A percentile compares a stretch with the other conserved stretches of the same genome.
phyloP scores from a whole-genome alignment of 129 eudicot genomes.

The Lonicera japonica region DNA sequence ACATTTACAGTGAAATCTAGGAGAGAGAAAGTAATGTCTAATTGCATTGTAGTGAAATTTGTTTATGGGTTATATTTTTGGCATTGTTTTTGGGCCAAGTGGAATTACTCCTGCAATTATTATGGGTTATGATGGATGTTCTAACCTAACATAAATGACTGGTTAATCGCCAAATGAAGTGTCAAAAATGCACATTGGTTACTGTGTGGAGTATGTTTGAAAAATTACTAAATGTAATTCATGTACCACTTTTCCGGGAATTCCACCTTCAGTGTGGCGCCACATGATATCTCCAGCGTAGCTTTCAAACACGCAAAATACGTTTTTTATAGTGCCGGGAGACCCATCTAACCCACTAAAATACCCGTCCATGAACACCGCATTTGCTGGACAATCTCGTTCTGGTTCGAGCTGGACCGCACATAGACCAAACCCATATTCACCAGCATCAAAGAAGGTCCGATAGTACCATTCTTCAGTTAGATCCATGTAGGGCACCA shows the following conservation, averaged over 20 bases:
- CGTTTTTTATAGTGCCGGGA: constrained; percentile 21
- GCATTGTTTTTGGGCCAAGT: no score
- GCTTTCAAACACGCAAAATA: constrained; percentile 30
- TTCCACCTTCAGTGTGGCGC: constrained; percentile 43
- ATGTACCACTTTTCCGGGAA: constrained; percentile 20
- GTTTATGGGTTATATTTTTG: no score
- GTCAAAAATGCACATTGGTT: no score
- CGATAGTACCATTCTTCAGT: constrained; percentile 44
- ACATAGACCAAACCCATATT: constrained; percentile 30
- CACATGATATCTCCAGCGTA: constrained; percentile 38
- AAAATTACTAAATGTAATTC: no score
- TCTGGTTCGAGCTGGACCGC: constrained; percentile 29
- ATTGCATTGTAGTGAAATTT: no score
- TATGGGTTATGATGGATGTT: no score
- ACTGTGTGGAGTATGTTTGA: no score
- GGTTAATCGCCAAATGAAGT: no score
- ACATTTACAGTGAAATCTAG: no score
- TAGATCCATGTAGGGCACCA: constrained; percentile 43
- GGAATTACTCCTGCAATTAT: no score
- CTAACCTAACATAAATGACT: no score
- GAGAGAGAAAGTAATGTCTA: no score
- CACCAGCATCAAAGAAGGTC: constrained; percentile 38
- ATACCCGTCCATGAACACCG: constrained; percentile 30
- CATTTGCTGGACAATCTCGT: constrained; percentile 40
- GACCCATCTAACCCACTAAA: constrained; percentile 24